phyloP scores from a whole-genome alignment of 2,329 filamentous ascomycete species.

The Byssothecium circinans region DNA sequence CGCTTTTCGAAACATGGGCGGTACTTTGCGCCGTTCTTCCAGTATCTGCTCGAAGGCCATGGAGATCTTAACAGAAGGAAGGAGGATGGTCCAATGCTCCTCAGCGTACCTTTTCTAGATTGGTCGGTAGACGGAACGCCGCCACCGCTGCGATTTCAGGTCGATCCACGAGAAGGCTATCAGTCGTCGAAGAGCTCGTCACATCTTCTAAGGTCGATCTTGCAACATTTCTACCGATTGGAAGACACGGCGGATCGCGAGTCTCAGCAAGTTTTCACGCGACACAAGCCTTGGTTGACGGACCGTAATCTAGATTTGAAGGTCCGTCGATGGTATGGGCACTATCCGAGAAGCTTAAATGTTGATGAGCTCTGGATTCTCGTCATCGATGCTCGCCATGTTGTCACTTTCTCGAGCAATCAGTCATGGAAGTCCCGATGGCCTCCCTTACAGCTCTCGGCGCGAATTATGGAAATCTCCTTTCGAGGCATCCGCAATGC shows the following conservation, averaged over 20 bases:
- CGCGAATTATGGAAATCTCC: slow-evolving; percentile 45
- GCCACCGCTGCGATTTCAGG: slow-evolving; percentile 46
- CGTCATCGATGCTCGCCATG: slow-evolving; percentile 44
- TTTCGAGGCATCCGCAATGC: slow-evolving; percentile 47
- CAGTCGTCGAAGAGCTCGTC: slow-evolving; percentile 43
- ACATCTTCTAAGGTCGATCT: slow-evolving; percentile 45
- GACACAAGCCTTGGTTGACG: slow-evolving; percentile 47
- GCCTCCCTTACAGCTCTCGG: slow-evolving; percentile 46
- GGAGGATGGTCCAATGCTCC: slow-evolving; percentile 37
- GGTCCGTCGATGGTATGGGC: slow-evolving; percentile 47
- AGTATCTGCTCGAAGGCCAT: slow-evolving; percentile 29
- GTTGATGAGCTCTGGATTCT: slow-evolving; percentile 50
- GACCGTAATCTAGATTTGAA: slow-evolving; percentile 48
- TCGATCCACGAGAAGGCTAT: slow-evolving; percentile 47
- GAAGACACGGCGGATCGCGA: slow-evolving; percentile 50
- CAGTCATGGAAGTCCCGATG: slow-evolving; percentile 49
- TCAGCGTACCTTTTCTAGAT: slow-evolving; percentile 48
- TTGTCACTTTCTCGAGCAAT: slow-evolving; percentile 48
- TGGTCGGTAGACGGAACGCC: slow-evolving; percentile 44
- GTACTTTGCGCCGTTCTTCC: slow-evolving; percentile 47
- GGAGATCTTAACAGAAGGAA: slow-evolving; percentile 6
- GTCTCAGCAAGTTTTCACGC: slow-evolving; percentile 44
- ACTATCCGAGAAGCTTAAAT: slow-evolving; percentile 46
- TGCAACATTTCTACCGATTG: slow-evolving; percentile 49
- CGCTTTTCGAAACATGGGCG: slow-evolving; percentile 49